These are phyloP conservation scores for Pythium guiyangense DNA, from an alignment of 352 stramenopile species.

Conservation along the genomic window DNA sequence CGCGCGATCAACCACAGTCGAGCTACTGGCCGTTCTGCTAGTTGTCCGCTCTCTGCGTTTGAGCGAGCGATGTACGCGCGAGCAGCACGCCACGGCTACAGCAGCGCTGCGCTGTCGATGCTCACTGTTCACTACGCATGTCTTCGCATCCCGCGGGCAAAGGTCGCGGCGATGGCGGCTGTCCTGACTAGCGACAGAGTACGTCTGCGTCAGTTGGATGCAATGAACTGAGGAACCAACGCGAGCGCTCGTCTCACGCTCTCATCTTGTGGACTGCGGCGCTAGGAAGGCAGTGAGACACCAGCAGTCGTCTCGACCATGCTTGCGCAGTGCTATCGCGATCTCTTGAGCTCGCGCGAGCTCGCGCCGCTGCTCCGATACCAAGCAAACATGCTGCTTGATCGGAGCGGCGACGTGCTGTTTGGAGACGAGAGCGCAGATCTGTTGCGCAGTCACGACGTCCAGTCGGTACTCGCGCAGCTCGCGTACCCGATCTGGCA, in stretches of 20 bases:
- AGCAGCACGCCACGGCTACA: conserved; percentile 16
- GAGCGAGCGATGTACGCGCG: conserved; percentile 16
- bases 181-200: conserved; percentile 10
- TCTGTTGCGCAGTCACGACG: background rate
- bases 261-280: too few species aligned
- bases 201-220: background rate
- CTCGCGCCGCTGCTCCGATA: conserved; percentile 3
- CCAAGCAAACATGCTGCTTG: conserved; percentile 10
- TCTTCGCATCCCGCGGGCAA: conserved; percentile 13
- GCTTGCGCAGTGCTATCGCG: conserved; percentile 10
- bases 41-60: conserved; percentile 5
- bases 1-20: conserved; percentile 16
- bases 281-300: conserved; percentile 2
- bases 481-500: conserved; percentile 11
- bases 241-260: background rate
- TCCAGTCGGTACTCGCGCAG: background rate
- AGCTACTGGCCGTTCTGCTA: too few species aligned
- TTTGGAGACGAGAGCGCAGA: conserved; percentile 9
- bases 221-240: too few species aligned
- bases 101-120: background rate
- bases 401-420: conserved; percentile 9
- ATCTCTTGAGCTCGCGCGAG: conserved; percentile 2
- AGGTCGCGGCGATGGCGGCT: conserved; percentile 14
- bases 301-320: conserved; percentile 1
- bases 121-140: conserved; percentile 20